These are phyloP conservation scores for Solanum sejunctum DNA, from an alignment of 257 asterid species.

Conservation along the genomic window DNA sequence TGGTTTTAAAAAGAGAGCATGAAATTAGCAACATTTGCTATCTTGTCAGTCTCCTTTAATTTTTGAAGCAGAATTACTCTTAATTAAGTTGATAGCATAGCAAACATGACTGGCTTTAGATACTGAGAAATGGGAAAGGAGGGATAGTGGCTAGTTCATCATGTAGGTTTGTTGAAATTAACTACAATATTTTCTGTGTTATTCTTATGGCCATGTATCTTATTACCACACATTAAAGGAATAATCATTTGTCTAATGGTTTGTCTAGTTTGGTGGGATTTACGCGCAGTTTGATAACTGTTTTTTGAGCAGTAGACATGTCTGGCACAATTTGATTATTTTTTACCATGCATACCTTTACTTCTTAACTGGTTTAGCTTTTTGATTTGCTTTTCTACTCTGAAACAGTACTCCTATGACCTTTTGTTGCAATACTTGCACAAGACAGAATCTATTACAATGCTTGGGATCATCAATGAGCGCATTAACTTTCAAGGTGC, in stretches of 20 bases:
- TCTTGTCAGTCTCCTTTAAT: background rate
- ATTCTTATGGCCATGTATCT: background rate
- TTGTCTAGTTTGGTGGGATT: background rate
- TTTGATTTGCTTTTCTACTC: conserved; percentile 9
- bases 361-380: background rate
- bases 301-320: background rate
- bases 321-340: background rate
- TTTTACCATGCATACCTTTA: background rate
- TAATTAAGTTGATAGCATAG: background rate
- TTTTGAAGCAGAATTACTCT: background rate
- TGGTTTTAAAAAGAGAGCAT: background rate
- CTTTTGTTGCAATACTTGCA: conserved; percentile 86
- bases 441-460: conserved; percentile 70
- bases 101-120: background rate
- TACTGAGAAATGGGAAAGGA: background rate
- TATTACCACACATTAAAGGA: background rate
- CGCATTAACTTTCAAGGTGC: conserved; percentile 90
- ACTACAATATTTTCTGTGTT: background rate
- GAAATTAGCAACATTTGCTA: background rate
- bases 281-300: background rate
- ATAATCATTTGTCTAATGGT: background rate
- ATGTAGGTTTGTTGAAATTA: background rate
- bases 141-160: background rate
- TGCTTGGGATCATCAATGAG: conserved; percentile 94
- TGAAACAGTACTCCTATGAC: conserved; percentile 71